Conservation (phyloP, 2,329 filamentous ascomycete species). For the Aspergillus pseudonomiae region DNA sequence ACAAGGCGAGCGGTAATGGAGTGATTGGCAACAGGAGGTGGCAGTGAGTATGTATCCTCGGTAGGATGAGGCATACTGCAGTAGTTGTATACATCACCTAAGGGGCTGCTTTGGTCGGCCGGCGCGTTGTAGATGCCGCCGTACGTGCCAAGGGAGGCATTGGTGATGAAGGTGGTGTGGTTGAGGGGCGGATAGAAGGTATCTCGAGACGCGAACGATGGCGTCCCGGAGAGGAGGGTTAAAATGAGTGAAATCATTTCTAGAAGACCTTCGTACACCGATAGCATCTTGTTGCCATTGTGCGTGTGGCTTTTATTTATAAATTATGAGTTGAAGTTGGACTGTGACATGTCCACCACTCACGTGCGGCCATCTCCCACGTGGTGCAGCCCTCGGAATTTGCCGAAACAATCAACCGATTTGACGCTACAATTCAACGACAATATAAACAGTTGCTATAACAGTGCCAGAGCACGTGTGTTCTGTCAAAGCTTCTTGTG, state of each 20-base stretch:
- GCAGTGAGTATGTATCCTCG: constrained; percentile 34
- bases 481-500: not conserved
- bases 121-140: constrained; percentile 41
- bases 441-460: too few species aligned
- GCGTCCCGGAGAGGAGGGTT: constrained; percentile 13
- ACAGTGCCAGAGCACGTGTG: not conserved
- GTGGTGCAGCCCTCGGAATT: not conserved
- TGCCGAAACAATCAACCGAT: not conserved
- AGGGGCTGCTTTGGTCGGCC: constrained; percentile 20
- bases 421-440: too few species aligned
- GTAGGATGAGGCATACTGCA: constrained; percentile 46
- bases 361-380: not conserved
- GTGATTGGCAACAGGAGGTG: constrained; percentile 30
- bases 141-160: constrained; percentile 39
- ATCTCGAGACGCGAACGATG: constrained; percentile 15
- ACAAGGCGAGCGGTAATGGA: constrained; percentile 35
- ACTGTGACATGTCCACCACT: not conserved
- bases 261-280: constrained; percentile 17
- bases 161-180: constrained; percentile 40
- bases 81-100: constrained; percentile 42
- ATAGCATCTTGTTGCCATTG: constrained; percentile 11
- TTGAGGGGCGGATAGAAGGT: constrained; percentile 45
- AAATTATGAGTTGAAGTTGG: not conserved
- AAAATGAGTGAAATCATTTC: constrained; percentile 20
- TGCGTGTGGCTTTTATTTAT: not conserved